These are phyloP conservation scores for Setaria italica DNA, from an alignment of 202 grass and related monocot genomes.

Conservation along the genomic window DNA sequence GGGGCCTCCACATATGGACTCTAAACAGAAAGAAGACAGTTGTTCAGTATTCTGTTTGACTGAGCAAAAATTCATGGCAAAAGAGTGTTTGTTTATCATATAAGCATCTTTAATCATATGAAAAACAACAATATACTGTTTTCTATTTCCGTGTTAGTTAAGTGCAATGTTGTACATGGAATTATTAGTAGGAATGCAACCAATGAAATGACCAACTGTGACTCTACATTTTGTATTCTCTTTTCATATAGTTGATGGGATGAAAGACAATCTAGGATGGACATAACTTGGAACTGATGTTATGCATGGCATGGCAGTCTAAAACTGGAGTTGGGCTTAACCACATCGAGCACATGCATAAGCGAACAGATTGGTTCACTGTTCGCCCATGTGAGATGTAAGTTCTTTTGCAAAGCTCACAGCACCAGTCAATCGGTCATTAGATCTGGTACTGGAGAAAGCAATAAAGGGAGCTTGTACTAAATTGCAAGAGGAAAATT, in stretches of 20 bases:
- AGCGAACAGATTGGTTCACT: background rate
- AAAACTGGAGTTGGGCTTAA: background rate
- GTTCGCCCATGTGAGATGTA: background rate
- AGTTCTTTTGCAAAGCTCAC: slow-evolving; percentile 5
- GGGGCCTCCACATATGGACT: slow-evolving; percentile 98
- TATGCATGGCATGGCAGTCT: background rate
- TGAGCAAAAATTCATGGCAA: slow-evolving; percentile 19
- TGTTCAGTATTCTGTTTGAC: slow-evolving; percentile 35
- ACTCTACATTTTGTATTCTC: background rate
- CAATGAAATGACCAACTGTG: background rate
- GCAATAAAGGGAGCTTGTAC: background rate
- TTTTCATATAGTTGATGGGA: background rate
- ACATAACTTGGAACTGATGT: background rate
- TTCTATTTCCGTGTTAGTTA: background rate
- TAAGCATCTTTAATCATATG: background rate
- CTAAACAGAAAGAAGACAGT: slow-evolving; percentile 52
- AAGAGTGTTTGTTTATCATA: background rate
- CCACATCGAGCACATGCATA: background rate
- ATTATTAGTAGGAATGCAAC: background rate
- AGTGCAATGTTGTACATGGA: background rate
- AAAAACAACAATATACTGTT: background rate
- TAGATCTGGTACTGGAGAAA: background rate
- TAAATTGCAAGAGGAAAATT: background rate
- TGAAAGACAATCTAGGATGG: background rate
- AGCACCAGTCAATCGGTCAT: background rate